Evolutionary conservation across 768 basidiomycete species (phyloP).

Genomic region (Mycena kentingensis): DNA sequence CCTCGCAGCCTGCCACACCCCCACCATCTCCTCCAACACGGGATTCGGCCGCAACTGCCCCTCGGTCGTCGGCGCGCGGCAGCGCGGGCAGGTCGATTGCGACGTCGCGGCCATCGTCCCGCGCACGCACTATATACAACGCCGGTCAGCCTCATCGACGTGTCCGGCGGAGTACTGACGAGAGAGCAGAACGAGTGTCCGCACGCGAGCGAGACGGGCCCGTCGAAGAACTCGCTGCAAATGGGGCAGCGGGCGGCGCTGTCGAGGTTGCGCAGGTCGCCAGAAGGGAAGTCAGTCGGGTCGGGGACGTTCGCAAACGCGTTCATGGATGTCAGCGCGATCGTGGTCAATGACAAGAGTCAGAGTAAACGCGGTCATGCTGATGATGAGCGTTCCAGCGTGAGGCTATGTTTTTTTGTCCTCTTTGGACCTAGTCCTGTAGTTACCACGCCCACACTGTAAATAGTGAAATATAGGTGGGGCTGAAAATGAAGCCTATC

Average conservation of each 20-base stretch:
- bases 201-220: constrained; percentile 71
- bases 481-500: too few relatives aligned
- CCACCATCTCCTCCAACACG: constrained; percentile 68
- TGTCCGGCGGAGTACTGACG: constrained; percentile 40
- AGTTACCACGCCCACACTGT: too few relatives aligned
- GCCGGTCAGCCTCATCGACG: constrained; percentile 3
- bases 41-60: constrained; percentile 66
- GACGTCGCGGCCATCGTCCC: constrained; percentile 39
- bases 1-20: constrained; percentile 76
- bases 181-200: constrained; percentile 84
- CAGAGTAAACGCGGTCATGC: too few relatives aligned
- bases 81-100: constrained; percentile 73
- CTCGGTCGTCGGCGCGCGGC: constrained; percentile 61
- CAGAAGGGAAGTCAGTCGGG: constrained; percentile 67
- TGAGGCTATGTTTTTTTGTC: too few relatives aligned
- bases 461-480: too few relatives aligned
- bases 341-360: too few relatives aligned
- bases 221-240: constrained; percentile 73
- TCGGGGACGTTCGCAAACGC: constrained; percentile 57
- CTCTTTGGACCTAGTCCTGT: too few relatives aligned
- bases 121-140: constrained; percentile 63
- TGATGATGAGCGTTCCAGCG: too few relatives aligned
- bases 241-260: constrained; percentile 70
- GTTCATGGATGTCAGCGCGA: too few relatives aligned
- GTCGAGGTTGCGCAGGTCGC: constrained; percentile 63